These are phyloP conservation scores for Cyclotella cryptica DNA, from an alignment of 108 stramenopile genomes.

Conservation along the genomic window DNA sequence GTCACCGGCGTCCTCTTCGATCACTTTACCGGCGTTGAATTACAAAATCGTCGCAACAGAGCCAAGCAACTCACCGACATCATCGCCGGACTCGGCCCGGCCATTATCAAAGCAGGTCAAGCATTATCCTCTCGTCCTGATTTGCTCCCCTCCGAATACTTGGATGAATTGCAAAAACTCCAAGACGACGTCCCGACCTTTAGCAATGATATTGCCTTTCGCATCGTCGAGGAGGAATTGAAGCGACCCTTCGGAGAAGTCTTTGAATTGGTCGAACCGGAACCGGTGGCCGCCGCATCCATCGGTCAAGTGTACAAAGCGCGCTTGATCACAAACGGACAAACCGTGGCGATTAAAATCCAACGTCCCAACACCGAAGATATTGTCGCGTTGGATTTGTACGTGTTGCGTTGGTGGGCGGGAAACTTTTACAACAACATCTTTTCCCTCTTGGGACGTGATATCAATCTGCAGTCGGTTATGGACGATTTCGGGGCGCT, in stretches of 20 bases:
- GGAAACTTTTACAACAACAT: slow-evolving; percentile 78
- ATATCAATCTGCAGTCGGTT: slow-evolving; percentile 90
- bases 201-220: slow-evolving; percentile 83
- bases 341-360: slow-evolving; percentile 93
- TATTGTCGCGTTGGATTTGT: slow-evolving; percentile 94
- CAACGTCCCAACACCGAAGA: slow-evolving; percentile 95
- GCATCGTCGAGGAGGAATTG: slow-evolving; percentile 85
- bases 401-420: slow-evolving; percentile 94
- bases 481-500: slow-evolving; percentile 97
- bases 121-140: slow-evolving; percentile 92
- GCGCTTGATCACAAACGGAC: slow-evolving; percentile 84
- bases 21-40: slow-evolving; percentile 58
- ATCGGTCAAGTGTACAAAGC: slow-evolving; percentile 95
- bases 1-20: slow-evolving; percentile 77
- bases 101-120: slow-evolving; percentile 96
- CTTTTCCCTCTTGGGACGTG: slow-evolving; percentile 74
- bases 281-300: slow-evolving; percentile 87
- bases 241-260: slow-evolving; percentile 78
- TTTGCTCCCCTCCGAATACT: slow-evolving; percentile 91
- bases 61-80: slow-evolving; percentile 86
- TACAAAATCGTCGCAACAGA: slow-evolving; percentile 53
- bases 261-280: slow-evolving; percentile 88
- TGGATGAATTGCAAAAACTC: slow-evolving; percentile 95
- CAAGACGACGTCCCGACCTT: slow-evolving; percentile 96
- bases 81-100: slow-evolving; percentile 89